These are phyloP conservation scores for Saccharomyces hybrid DNA, from an alignment of 1,139 yeast genomes.

Conservation along the genomic window DNA sequence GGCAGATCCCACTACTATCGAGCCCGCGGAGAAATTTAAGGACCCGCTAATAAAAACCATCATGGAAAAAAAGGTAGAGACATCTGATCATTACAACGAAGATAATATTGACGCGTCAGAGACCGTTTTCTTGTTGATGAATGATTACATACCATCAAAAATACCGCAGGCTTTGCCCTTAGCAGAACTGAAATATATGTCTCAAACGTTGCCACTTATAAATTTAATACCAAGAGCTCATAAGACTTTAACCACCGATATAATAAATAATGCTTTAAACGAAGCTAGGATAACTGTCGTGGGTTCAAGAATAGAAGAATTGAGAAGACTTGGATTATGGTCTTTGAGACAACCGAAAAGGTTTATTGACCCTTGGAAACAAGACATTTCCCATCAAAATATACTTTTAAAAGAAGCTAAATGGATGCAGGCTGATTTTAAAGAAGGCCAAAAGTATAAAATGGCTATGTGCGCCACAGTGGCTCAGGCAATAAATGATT, in stretches of 20 bases:
- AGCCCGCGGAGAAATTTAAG: conserved; percentile 3
- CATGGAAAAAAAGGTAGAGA: conserved; percentile 5
- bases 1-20: conserved; percentile 14
- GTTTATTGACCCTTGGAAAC: conserved; percentile 57
- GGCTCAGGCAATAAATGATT: conserved; percentile 67
- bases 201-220: conserved; percentile 79
- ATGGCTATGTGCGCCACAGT: conserved; percentile 61
- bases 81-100: conserved; percentile 15
- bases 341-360: conserved; percentile 77
- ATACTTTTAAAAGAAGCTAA: conserved; percentile 65
- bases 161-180: conserved; percentile 56
- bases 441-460: conserved; percentile 62
- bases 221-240: conserved; percentile 79
- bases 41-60: conserved; percentile 7
- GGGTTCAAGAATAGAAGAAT: conserved; percentile 84
- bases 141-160: conserved; percentile 42
- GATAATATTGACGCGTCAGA: conserved; percentile 32
- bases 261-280: conserved; percentile 76
- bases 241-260: conserved; percentile 75
- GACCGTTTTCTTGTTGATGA: conserved; percentile 38
- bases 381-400: conserved; percentile 57
- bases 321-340: conserved; percentile 85
- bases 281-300: conserved; percentile 93
- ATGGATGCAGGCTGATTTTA: conserved; percentile 79
- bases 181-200: conserved; percentile 77